Evolutionary conservation across 2,329 filamentous ascomycete genomes (phyloP), one percentile per base, ranked within the genome.

Genomic region (Pseudogymnoascus sp.): DNA sequence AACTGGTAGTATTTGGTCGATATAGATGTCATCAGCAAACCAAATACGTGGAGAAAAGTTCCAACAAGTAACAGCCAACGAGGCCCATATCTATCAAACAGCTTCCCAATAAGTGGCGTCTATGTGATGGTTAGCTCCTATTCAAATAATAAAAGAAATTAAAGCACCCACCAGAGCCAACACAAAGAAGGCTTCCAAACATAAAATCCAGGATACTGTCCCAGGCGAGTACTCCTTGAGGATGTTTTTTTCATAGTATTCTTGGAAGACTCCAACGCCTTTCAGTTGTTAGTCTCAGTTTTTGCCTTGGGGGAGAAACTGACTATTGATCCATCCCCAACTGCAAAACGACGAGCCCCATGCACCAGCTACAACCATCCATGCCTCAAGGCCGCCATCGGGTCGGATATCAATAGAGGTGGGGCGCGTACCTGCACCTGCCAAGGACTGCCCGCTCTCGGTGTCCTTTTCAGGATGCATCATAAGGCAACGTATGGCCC

Each of bases 1-100:
- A 77, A 60, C 30, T 77, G 74, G 67, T 71, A 76, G 63, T 76
- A 76, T 4, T 66, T 64, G 1, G 66, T 75, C 6, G 70, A 69
- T 2, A 75, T 62, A 5, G 71, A 73, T 12, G 74, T 72, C 64
- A 72, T 69, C 61, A 77, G 72, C 5, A 75, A 67, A 5, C 76
- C 75, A 1, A 74, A 36, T 1, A 76, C 61, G 7, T 71, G 65
- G 14, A 76, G 60, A 7, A 73, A 62, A 6, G 55, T 49, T 4
- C 68, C 68, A 60, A 65, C 28, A 0, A 82, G 22, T 2, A 86
- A 68, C 0, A 89, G 72, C 49, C 74, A 78, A 19, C 80, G 78
- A 0, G 86, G 84, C 11, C 87, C 86, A 62, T 84, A 81, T 60
- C 76, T 80, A 67, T 90, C 87, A 66, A 80, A 87, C 0, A 86